Base-by-base conservation (phyloP, 192 early-diverging fungal genomes). In the Rhizophagus clarus region DNA sequence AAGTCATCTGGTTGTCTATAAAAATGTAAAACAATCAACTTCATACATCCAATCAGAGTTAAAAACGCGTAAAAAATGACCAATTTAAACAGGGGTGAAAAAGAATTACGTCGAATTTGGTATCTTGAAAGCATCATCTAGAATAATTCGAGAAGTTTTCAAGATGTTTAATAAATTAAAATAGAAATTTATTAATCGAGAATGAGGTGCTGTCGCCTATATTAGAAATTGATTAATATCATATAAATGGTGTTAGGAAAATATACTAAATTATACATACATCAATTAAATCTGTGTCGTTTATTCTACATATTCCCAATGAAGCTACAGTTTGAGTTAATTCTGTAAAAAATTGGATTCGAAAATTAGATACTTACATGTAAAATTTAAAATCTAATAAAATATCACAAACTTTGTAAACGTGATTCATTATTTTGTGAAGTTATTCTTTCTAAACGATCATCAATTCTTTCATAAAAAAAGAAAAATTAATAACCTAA, bases 1-100 rank as follows among this genome's bases (percentile, higher is more conserved):
- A 76, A 31, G 4, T 76, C 74, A 66, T 76, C 61, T 3, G 31
- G 14, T 15, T 61, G 61, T 34, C 56, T 75, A 32, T 11, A 37
- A 14, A 0, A 56, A 56, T 5, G 15, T 20, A 20, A 56, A 20
- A 20, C 49, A 56, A 56, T 17, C 14, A 20, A 45, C n/a, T n/a
- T n/a, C n/a, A n/a, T n/a, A n/a, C n/a, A n/a, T n/a, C n/a, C n/a
- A n/a, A n/a, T n/a, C n/a, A n/a, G n/a, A n/a, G n/a, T n/a, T n/a
- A 45, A 56, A 56, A 22, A 56, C 5, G 17, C 14, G 17, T 56
- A 49, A 49, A 49, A 49, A 49, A 17, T 7, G 4, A 40, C 5
- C 37, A 40, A 45, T 45, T 45, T 45, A 12, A 45, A 45, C 10
- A 9, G 22, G 14, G 4, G 22, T 20, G 22, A 20, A 56, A 20